Percentiles rank a stretch among this genome's conserved stretches.
phyloP scores from a whole-genome alignment of 1,284 basidiomycete genomes.

The Papiliotrema terrestris region DNA sequence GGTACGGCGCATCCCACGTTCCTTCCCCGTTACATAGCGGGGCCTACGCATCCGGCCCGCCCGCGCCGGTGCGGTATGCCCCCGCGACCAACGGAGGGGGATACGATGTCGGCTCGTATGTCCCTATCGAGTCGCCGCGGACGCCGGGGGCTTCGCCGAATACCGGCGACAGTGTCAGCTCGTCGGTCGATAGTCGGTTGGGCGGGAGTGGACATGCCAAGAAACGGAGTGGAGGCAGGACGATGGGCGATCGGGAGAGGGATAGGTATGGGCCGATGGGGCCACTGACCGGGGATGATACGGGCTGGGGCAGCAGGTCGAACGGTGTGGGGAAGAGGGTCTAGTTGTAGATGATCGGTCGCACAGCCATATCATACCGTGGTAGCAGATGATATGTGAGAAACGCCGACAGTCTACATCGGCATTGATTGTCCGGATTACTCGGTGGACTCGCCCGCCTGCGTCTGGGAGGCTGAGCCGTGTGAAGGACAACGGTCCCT shows the following conservation, averaged over 20 bases:
- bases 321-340: not conserved
- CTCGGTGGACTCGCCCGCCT: too few relatives aligned
- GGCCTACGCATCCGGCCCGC: not conserved
- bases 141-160: slow-evolving; percentile 15
- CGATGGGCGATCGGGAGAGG: slow-evolving; percentile 7
- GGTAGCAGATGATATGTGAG: too few relatives aligned
- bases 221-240: slow-evolving; percentile 34
- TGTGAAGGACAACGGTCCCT: too few relatives aligned
- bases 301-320: slow-evolving; percentile 16
- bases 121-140: slow-evolving; percentile 8
- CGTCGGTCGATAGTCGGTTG: slow-evolving; percentile 22
- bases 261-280: slow-evolving; percentile 40
- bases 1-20: not conserved
- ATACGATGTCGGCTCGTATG: slow-evolving; percentile 8
- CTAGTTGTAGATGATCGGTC: not conserved
- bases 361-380: too few relatives aligned
- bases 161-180: slow-evolving; percentile 17
- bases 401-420: too few relatives aligned
- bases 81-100: not conserved
- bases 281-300: slow-evolving; percentile 33
- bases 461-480: too few relatives aligned
- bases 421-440: too few relatives aligned
- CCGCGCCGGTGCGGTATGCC: not conserved
- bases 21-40: slow-evolving; percentile 6
- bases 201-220: slow-evolving; percentile 37